Base-by-base conservation (phyloP, 495 filamentous ascomycete species). In the Friedmanniomyces simplex region DNA sequence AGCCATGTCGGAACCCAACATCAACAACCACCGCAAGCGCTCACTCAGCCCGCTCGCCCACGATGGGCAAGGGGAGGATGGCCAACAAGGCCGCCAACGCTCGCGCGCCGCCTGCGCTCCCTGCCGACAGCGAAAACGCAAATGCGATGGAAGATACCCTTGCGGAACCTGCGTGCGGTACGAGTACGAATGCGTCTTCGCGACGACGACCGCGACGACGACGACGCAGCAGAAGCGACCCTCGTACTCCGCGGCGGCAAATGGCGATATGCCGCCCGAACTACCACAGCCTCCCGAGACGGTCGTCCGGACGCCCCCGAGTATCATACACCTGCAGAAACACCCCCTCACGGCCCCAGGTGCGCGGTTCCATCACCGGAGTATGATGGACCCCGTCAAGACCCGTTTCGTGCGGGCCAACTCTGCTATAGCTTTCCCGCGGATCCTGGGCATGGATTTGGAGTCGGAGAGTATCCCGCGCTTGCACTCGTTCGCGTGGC, bases 401-500 rank as follows among this genome's bases (percentile, higher is more conserved):
- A 67, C 56, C 11, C 62, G 55, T 37, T 57, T 60, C 66, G 66
- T 79, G 4, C 71, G 74, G 18, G 71, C 75, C 16, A 79, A 80
- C 55, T 79, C 75, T 4, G 75, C 75, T 0, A 72, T 78, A 0
- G 77, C 77, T 0, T 79, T 79, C 57, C 73, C 77, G 8, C 67
- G 73, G 22, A 74, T 69, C 45, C 59, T 82, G 26, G 77, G 74
- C 0, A 69, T 78, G 47, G 73, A 72, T 21, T 66, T 80, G 22
- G 75, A 78, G 30, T 69, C 76, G 0, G 63, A 70, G 2, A 73
- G 73, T 52, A 77, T 76, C 12, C 78, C 77, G 0, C 68, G 73
- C 20, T 55, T 78, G 34, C 76, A 76, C 25, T 69, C 77, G 3
- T 82, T 78, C 62, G 77, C 69, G 0, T 82, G 77, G 78, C 79